Conservation (phyloP, 352 stramenopile genomes). For the Lagenidium giganteum region DNA sequence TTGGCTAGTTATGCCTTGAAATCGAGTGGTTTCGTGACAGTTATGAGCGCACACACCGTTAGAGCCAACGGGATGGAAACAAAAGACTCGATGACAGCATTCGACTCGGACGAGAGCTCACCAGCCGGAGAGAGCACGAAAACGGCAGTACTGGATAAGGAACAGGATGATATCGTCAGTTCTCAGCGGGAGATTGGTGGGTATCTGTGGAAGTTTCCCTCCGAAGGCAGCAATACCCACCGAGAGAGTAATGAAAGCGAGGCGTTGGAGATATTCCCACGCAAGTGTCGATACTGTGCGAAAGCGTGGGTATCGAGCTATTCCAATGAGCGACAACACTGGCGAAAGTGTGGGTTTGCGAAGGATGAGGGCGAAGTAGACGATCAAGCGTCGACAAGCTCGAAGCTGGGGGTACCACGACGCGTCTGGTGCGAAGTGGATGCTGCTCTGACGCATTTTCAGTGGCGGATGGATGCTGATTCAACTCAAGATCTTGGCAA, state of each 20-base stretch:
- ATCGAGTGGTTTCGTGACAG: too few relatives aligned
- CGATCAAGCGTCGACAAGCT: slow-evolving; percentile 4
- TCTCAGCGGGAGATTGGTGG: slow-evolving; percentile 15
- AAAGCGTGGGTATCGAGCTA: slow-evolving; percentile 22
- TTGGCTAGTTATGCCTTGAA: too few relatives aligned
- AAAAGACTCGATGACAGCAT: too few relatives aligned
- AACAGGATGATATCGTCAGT: background rate
- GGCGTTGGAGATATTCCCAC: slow-evolving; percentile 2
- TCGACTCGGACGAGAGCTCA: too few relatives aligned
- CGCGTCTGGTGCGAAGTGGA: slow-evolving; percentile 60
- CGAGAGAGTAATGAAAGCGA: background rate
- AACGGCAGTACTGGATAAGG: background rate
- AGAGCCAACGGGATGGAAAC: too few relatives aligned
- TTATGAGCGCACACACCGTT: too few relatives aligned
- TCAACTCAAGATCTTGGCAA: slow-evolving; percentile 2
- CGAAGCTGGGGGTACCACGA: slow-evolving; percentile 17
- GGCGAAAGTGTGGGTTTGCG: slow-evolving; percentile 6
- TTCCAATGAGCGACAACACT: slow-evolving; percentile 17
- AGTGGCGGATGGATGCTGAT: slow-evolving; percentile 33
- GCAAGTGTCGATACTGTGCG: slow-evolving; percentile 15
- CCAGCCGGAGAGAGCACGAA: too few relatives aligned
- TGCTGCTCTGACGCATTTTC: slow-evolving; percentile 24
- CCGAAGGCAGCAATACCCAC: slow-evolving; percentile 42
- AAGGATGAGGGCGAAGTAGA: background rate
- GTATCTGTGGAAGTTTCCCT: slow-evolving; percentile 66